Percentiles rank a stretch among this genome's conserved stretches.
These are phyloP conservation scores for Puccinia polysora DNA, from an alignment of 1,284 basidiomycete species.

Conservation along the genomic window DNA sequence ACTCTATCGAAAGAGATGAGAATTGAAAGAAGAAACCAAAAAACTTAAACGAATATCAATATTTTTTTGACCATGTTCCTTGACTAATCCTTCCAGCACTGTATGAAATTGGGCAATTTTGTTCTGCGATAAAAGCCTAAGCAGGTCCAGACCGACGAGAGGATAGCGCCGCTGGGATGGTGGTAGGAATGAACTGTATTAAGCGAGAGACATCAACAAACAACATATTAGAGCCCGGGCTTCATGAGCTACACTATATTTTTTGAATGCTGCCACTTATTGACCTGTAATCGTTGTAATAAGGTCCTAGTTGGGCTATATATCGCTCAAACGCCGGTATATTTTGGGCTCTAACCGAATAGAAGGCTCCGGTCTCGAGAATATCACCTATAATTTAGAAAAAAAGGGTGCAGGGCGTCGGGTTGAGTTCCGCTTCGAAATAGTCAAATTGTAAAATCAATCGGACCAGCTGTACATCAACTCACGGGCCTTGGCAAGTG, in stretches of 20 bases:
- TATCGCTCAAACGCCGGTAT: conserved; percentile 91
- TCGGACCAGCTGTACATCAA: not conserved
- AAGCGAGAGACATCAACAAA: conserved; percentile 24
- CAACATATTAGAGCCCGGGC: not conserved
- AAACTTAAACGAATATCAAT: conserved; percentile 47
- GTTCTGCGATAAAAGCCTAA: conserved; percentile 89
- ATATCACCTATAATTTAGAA: conserved; percentile 79
- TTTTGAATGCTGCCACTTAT: not conserved
- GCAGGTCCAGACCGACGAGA: conserved; percentile 85
- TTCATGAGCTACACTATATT: not conserved
- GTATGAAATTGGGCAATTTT: conserved; percentile 97
- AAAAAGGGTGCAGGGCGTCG: conserved; percentile 46
- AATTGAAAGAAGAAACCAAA: not conserved
- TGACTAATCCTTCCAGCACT: conserved; percentile 66
- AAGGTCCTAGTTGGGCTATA: conserved; percentile 83
- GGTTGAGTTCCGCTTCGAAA: conserved; percentile 11
- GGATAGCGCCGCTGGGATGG: conserved; percentile 79
- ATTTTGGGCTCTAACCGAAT: conserved; percentile 80
- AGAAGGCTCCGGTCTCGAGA: conserved; percentile 90
- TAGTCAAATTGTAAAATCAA: not conserved
- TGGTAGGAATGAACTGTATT: conserved; percentile 64
- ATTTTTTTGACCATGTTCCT: conserved; percentile 43
- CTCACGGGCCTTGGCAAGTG: conserved; percentile 66
- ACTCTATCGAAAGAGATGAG: too few relatives aligned
- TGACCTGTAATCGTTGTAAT: conserved; percentile 81